phyloP scores from a whole-genome alignment of 768 basidiomycete genomes.

The Exidia glandulosa region DNA sequence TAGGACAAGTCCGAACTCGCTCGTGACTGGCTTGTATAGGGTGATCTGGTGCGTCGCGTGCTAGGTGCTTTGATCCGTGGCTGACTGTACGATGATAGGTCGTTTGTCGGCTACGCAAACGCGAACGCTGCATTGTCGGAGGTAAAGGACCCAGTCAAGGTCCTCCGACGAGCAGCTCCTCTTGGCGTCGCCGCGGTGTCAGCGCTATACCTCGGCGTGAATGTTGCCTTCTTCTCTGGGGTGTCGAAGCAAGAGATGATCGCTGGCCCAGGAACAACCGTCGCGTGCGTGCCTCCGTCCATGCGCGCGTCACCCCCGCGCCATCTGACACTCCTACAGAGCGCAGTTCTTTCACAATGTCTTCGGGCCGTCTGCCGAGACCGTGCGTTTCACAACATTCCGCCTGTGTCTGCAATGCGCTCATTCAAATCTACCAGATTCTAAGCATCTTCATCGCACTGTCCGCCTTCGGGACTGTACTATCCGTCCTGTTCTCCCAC shows the following conservation, averaged over 20 bases:
- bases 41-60: constrained; percentile 65
- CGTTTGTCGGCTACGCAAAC: constrained; percentile 46
- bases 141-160: constrained; percentile 54
- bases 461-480: constrained; percentile 52
- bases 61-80: not conserved
- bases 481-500: constrained; percentile 54
- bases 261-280: constrained; percentile 47
- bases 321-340: constrained; percentile 23
- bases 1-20: constrained; percentile 41
- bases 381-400: constrained; percentile 21
- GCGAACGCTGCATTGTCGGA: constrained; percentile 69
- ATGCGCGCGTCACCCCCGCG: not conserved
- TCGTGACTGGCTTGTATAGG: constrained; percentile 53
- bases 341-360: constrained; percentile 68
- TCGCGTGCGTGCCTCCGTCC: constrained; percentile 39
- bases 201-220: constrained; percentile 50
- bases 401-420: not conserved
- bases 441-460: constrained; percentile 53
- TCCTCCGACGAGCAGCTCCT: constrained; percentile 60
- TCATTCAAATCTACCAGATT: constrained; percentile 27
- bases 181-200: constrained; percentile 49
- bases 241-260: constrained; percentile 62
- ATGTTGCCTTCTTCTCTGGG: constrained; percentile 64
- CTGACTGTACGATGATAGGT: not conserved
- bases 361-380: constrained; percentile 51